Conservation (phyloP, 202 grass and related monocot genomes). For the Bolboschoenoplectus hybrid region DNA sequence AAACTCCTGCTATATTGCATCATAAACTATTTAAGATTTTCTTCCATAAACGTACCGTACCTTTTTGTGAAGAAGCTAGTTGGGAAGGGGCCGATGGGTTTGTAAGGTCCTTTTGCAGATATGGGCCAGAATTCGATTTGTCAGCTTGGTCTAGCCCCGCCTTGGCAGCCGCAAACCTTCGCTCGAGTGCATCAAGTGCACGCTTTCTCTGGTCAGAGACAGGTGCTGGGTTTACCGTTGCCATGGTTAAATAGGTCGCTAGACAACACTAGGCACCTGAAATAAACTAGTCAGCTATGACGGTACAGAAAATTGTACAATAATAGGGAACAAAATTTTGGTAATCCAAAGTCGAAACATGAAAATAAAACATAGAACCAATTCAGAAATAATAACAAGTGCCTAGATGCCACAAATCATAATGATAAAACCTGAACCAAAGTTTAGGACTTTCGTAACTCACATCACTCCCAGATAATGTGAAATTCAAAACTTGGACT, state of each 20-base stretch:
- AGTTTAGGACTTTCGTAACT: too few relatives aligned
- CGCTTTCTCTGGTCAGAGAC: slow-evolving; percentile 67
- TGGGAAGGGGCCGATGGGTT: slow-evolving; percentile 27
- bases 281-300: too few relatives aligned
- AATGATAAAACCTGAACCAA: too few relatives aligned
- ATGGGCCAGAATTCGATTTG: slow-evolving; percentile 22
- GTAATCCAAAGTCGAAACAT: too few relatives aligned
- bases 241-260: background rate
- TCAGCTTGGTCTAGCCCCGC: slow-evolving; percentile 47
- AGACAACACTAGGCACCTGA: background rate
- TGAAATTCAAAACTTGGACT: too few relatives aligned
- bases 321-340: too few relatives aligned
- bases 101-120: slow-evolving; percentile 31
- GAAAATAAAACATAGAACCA: too few relatives aligned
- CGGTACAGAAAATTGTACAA: too few relatives aligned
- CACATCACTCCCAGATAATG: too few relatives aligned
- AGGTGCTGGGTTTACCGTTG: background rate
- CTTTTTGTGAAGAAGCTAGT: slow-evolving; percentile 13
- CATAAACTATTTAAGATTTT: background rate
- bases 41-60: background rate
- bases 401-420: too few relatives aligned
- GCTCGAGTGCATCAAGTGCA: slow-evolving; percentile 65
- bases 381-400: too few relatives aligned
- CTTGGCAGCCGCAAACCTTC: slow-evolving; percentile 48
- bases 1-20: background rate